Conservation (phyloP, 371 early-diverging fungal genomes). For the Lichtheimia hyalospora region DNA sequence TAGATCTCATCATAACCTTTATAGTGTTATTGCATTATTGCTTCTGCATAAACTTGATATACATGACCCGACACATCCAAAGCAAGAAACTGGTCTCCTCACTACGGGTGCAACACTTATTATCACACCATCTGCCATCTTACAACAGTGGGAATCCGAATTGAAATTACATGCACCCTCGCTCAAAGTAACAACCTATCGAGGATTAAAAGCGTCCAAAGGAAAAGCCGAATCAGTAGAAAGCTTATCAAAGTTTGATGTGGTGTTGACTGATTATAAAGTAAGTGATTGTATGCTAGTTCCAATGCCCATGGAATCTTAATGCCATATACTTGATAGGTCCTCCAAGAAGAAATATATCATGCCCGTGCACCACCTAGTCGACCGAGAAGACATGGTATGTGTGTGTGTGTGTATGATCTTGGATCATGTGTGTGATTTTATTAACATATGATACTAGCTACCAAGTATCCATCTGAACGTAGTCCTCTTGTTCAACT, state of each 20-base stretch:
- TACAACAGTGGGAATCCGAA: conserved; percentile 68
- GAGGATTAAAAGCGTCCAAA: conserved; percentile 17
- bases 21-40: conserved; percentile 53
- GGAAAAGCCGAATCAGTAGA: conserved; percentile 15
- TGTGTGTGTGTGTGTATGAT: conserved; percentile 1
- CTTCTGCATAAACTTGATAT: conserved; percentile 26
- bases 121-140: conserved; percentile 61
- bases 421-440: neutral
- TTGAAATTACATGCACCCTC: conserved; percentile 50
- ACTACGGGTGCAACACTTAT: conserved; percentile 56
- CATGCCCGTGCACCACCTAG: conserved; percentile 29
- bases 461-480: conserved; percentile 37
- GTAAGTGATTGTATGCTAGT: conserved; percentile 7
- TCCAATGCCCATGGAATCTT: neutral
- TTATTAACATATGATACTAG: conserved; percentile 3
- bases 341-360: conserved; percentile 54
- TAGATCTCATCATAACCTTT: neutral
- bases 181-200: conserved; percentile 29
- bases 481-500: conserved; percentile 48
- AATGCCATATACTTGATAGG: conserved; percentile 5
- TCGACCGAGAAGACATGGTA: conserved; percentile 32
- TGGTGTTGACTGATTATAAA: conserved; percentile 63
- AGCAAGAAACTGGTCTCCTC: conserved; percentile 8
- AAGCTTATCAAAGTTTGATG: conserved; percentile 44
- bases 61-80: conserved; percentile 3